These are phyloP conservation scores for Claviceps maximensis DNA, from an alignment of 2,329 filamentous ascomycete species.

Conservation along the genomic window DNA sequence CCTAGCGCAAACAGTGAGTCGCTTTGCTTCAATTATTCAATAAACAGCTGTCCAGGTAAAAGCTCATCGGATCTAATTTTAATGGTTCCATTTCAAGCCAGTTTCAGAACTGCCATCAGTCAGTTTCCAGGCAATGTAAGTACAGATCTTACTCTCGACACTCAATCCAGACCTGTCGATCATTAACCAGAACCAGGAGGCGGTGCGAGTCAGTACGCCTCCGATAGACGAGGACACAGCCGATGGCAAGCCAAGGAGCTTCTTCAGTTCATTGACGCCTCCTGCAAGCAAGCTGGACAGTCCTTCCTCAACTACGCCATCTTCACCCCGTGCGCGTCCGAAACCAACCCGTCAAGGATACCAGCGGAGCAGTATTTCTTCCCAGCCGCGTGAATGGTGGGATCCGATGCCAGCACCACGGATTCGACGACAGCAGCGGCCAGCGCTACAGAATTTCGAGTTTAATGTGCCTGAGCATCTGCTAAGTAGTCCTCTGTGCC, in stretches of 20 bases:
- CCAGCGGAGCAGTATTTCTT: slow-evolving; percentile 12
- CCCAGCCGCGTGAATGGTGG: slow-evolving; percentile 23
- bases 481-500: slow-evolving; percentile 38
- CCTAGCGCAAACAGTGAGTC: slow-evolving; percentile 3
- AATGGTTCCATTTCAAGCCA: slow-evolving; percentile 2
- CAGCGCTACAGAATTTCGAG: slow-evolving; percentile 21
- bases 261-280: slow-evolving; percentile 29
- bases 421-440: slow-evolving; percentile 8
- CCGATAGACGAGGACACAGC: slow-evolving; percentile 26
- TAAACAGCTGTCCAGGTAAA: background rate
- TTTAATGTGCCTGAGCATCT: slow-evolving; percentile 39
- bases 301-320: background rate
- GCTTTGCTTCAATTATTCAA: too few species aligned
- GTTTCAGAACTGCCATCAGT: slow-evolving; percentile 7
- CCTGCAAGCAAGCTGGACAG: slow-evolving; percentile 9
- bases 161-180: background rate
- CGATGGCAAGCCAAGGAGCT: slow-evolving; percentile 24
- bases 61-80: background rate
- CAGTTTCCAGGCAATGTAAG: slow-evolving; percentile 24
- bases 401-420: slow-evolving; percentile 16
- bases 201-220: slow-evolving; percentile 33
- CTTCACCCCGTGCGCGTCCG: slow-evolving; percentile 7
- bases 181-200: slow-evolving; percentile 25
- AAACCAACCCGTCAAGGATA: slow-evolving; percentile 9
- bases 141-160: background rate